phyloP scores from a whole-genome alignment of 345 rosid species.

The Gossypioides kirkii region DNA sequence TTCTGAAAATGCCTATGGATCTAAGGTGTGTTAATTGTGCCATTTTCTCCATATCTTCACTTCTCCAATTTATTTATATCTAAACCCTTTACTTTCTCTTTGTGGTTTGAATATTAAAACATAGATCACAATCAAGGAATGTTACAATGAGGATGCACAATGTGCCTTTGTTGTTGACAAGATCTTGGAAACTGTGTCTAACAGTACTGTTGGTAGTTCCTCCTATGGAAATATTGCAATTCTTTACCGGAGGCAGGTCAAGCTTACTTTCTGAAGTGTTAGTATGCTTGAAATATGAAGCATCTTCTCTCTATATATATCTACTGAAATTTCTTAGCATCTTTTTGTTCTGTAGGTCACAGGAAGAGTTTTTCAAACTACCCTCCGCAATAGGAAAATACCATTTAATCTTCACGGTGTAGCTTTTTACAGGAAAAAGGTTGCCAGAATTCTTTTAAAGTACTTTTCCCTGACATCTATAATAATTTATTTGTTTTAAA shows the following conservation, averaged over 20 bases:
- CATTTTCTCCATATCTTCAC: background rate
- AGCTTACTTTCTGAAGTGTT: constrained; percentile 21
- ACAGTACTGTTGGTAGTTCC: constrained; percentile 35
- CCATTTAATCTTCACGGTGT: constrained; percentile 93
- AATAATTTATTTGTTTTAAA: background rate
- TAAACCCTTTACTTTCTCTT: constrained; percentile 7
- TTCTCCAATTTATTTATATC: constrained; percentile 5
- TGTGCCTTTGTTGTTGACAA: constrained; percentile 85
- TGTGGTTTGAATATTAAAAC: constrained; percentile 16
- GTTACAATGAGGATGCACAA: constrained; percentile 83
- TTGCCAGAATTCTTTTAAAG: constrained; percentile 11
- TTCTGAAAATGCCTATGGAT: constrained; percentile 78
- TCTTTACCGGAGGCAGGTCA: constrained; percentile 94
- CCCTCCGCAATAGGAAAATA: constrained; percentile 80
- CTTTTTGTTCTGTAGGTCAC: constrained; percentile 52
- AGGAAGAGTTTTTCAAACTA: constrained; percentile 75
- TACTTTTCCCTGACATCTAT: background rate
- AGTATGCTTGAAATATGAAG: background rate
- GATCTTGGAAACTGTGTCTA: constrained; percentile 58
- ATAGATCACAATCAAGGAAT: constrained; percentile 79
- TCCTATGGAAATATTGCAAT: constrained; percentile 70
- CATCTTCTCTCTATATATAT: constrained; percentile 3
- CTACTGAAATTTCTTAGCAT: constrained; percentile 17
- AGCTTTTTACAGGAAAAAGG: constrained; percentile 96
- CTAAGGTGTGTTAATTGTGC: constrained; percentile 54